Conservation (phyloP, 2,329 filamentous ascomycete genomes). For the Aquanectria penicillioides region DNA sequence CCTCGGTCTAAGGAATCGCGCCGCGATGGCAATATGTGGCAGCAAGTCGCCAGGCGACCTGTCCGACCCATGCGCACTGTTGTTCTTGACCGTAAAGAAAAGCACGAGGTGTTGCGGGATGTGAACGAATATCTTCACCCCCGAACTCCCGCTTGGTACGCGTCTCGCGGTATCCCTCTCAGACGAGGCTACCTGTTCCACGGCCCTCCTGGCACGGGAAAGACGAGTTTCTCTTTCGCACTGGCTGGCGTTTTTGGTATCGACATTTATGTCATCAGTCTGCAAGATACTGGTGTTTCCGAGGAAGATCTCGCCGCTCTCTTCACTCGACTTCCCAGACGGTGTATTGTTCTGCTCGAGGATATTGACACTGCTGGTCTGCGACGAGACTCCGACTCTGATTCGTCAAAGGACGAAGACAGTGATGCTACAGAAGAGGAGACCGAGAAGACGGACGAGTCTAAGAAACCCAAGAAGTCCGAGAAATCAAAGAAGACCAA, state of each 20-base stretch:
- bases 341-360: slow-evolving; percentile 74
- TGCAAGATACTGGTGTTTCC: slow-evolving; percentile 66
- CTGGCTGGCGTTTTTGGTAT: slow-evolving; percentile 73
- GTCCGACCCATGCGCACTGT: slow-evolving; percentile 80
- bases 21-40: slow-evolving; percentile 61
- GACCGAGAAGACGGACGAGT: slow-evolving; percentile 5
- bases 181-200: slow-evolving; percentile 82
- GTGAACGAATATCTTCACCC: slow-evolving; percentile 84
- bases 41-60: slow-evolving; percentile 69
- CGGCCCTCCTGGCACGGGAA: slow-evolving; percentile 79
- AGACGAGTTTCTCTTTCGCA: slow-evolving; percentile 74
- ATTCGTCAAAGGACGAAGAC: slow-evolving; percentile 33
- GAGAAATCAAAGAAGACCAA: slow-evolving; percentile 40
- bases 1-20: slow-evolving; percentile 58
- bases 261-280: slow-evolving; percentile 70
- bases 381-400: slow-evolving; percentile 51
- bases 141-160: slow-evolving; percentile 76
- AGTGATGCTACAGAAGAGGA: neutral
- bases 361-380: slow-evolving; percentile 76
- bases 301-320: slow-evolving; percentile 69
- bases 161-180: slow-evolving; percentile 78
- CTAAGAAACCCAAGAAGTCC: slow-evolving; percentile 43
- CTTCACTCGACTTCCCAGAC: slow-evolving; percentile 68
- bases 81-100: slow-evolving; percentile 74
- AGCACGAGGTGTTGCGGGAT: slow-evolving; percentile 72